Conservation (phyloP, 179 eudicot species). For the Nepenthes alata region DNA sequence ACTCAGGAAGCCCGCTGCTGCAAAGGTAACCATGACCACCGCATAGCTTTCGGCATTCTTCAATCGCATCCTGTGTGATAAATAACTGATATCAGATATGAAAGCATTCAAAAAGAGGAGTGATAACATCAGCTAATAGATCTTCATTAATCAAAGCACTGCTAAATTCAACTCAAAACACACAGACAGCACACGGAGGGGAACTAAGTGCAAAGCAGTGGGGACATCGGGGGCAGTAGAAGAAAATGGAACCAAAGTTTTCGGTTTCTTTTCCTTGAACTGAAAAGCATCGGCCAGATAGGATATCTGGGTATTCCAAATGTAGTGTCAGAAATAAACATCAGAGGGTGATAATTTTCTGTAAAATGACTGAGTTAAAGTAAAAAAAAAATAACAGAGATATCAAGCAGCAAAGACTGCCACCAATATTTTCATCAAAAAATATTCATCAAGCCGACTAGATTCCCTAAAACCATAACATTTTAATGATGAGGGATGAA, state of each 20-base stretch:
- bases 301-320: too few species aligned
- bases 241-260: background rate
- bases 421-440: too few species aligned
- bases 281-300: background rate
- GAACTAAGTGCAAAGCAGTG: background rate
- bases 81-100: background rate
- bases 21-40: slow-evolving; percentile 97
- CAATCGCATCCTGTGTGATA: slow-evolving; percentile 69
- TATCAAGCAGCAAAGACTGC: too few species aligned
- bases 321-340: too few species aligned
- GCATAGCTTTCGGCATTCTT: slow-evolving; percentile 91
- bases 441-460: too few species aligned
- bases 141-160: background rate
- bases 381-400: too few species aligned
- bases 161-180: background rate
- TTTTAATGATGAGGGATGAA: background rate
- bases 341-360: too few species aligned
- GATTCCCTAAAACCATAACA: too few species aligned
- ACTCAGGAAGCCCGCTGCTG: slow-evolving; percentile 94
- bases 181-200: background rate
- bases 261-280: background rate
- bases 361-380: too few species aligned
- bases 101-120: background rate
- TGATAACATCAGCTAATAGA: background rate
- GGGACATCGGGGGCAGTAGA: too few species aligned